Evolutionary conservation across 2,329 filamentous ascomycete genomes (phyloP), one percentile per base, ranked within the genome.

Genomic region (Arthrobotrys musiformis): DNA sequence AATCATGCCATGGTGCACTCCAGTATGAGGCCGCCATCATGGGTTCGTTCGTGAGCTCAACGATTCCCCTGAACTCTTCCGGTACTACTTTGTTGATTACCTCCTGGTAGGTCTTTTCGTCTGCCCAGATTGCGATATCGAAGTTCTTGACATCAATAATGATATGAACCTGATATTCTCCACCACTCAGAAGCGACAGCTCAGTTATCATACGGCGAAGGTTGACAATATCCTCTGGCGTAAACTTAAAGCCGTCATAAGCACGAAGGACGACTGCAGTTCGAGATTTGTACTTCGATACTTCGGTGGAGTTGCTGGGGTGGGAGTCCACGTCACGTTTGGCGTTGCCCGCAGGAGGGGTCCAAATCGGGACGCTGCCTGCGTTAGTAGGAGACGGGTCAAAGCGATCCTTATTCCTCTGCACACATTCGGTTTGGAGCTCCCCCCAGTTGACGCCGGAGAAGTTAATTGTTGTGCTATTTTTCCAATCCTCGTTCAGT

Each of bases 11-110:
- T 35, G 30, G 33, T 4, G 66, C 60, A 24, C 61, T 46, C 68
- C 95, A 92, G 83, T 98, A 99, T 80, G 97, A 87, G 73, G 94
- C 89, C 61, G 91, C 87, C 93, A 98, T 97, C 84, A 97, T 94
- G 17, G 92, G 91, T 83, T 97, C 93, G 0, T 93, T 95, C 94
- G 94, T 98, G 8, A 98, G 87, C 0, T 92, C 97, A 17, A 92
- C 92, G 82, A 99, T 90, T 52, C 92, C 92, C 80, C 89, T 91
- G 84, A 99, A 97, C 44, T 76, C 82, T 98, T 79, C 89, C 86
- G 0, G 95, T 92, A 17, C 94, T 87, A 35, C 88, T 87, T 61
- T 91, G 88, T 68, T 88, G 86, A 82, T 91, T 91, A 74, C 86
- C 91, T 82, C 86, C 87, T 82, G 87, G 86, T 85, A 90, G 97